Conservation (phyloP, 768 basidiomycete species). For the Hygrocybe punicea region DNA sequence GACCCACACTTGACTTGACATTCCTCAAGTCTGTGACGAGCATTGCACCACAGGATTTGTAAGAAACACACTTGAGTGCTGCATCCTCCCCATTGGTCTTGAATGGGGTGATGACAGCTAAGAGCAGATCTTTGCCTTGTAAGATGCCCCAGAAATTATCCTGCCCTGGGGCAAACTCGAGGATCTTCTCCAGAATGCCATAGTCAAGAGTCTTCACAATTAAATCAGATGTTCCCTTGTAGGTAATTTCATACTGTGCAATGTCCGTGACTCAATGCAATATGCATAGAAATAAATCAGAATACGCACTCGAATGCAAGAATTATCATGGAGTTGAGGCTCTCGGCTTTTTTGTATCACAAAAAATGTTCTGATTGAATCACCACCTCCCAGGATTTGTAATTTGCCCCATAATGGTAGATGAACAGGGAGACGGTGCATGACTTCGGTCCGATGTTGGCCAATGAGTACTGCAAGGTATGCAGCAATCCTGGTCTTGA, state of each 20-base stretch:
- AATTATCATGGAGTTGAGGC: background rate
- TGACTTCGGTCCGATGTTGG: background rate
- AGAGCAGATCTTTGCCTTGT: background rate
- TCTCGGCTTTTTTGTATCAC: background rate
- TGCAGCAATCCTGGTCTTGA: constrained; percentile 11
- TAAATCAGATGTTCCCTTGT: background rate
- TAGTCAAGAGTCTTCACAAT: background rate
- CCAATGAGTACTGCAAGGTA: constrained; percentile 16
- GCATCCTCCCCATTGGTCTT: constrained; percentile 13
- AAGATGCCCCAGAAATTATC: background rate
- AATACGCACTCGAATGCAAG: background rate
- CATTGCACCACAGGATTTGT: background rate
- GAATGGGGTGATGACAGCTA: constrained; percentile 12
- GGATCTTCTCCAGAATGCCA: constrained; percentile 1
- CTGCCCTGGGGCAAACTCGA: background rate
- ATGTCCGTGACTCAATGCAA: background rate
- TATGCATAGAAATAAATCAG: background rate
- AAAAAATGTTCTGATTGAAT: constrained; percentile 14
- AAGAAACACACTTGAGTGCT: background rate
- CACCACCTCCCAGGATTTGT: constrained; percentile 22
- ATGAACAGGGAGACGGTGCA: constrained; percentile 2
- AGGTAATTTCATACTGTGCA: constrained; percentile 6
- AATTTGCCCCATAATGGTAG: constrained; percentile 29
- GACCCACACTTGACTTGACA: constrained; percentile 13
- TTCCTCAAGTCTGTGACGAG: constrained; percentile 11